These are phyloP conservation scores for Arthroderma uncinatum DNA, from an alignment of 2,329 filamentous ascomycete genomes.

Conservation along the genomic window DNA sequence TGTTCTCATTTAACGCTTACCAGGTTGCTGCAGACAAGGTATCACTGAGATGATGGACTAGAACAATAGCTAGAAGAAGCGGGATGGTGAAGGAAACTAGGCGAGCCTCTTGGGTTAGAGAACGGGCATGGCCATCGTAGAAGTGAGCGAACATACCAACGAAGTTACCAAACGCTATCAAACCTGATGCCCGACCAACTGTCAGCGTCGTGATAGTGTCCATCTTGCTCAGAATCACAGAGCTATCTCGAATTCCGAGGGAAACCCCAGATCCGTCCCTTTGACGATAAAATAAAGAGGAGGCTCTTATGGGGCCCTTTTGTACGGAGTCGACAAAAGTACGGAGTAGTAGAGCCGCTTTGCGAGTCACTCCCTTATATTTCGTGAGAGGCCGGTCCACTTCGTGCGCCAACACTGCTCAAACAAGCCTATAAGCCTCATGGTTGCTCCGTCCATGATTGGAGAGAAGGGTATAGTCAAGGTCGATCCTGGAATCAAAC, in stretches of 20 bases:
- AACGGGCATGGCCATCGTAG: background rate
- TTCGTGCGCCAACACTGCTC: no score
- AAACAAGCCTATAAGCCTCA: no score
- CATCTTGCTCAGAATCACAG: background rate
- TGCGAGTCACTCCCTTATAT: no score
- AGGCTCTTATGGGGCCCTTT: no score
- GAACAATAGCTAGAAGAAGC: conserved; percentile 27
- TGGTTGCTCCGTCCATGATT: no score
- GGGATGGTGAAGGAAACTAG: conserved; percentile 29
- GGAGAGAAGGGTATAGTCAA: no score
- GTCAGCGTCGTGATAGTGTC: background rate
- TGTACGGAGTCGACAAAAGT: no score
- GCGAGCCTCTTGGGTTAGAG: background rate
- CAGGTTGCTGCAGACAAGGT: conserved; percentile 23
- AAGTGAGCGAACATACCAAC: background rate
- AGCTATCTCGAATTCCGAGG: background rate
- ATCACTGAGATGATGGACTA: conserved; percentile 28
- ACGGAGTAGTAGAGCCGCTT: no score
- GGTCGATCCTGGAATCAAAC: no score
- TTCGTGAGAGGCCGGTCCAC: no score
- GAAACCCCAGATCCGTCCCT: background rate
- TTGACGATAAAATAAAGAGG: no score
- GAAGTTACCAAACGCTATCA: conserved; percentile 1
- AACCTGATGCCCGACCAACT: conserved; percentile 5
- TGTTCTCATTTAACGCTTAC: conserved; percentile 6